A percentile compares a stretch with the other conserved stretches of the same genome.
Evolutionary conservation across 768 basidiomycete species (phyloP).

Genomic region (Mrakia gelida): DNA sequence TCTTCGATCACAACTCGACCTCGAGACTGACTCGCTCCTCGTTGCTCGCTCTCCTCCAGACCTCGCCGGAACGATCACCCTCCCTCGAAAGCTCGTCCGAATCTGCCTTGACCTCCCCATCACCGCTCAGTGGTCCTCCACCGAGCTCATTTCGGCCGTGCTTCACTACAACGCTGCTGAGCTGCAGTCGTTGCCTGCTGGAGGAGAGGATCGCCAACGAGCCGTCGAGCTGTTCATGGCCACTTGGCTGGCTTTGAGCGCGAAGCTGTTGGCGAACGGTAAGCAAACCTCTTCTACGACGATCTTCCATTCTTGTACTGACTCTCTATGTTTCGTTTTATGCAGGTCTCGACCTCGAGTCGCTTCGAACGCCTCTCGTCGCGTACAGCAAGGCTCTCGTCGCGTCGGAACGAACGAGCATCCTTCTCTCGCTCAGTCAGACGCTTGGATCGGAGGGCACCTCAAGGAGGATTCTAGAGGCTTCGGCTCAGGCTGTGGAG

Average conservation of each 20-base stretch:
- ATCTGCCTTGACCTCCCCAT: constrained; percentile 5
- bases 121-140: neutral
- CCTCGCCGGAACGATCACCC: constrained; percentile 10
- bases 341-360: neutral
- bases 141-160: constrained; percentile 11
- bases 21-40: neutral
- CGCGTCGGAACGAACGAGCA: constrained; percentile 5
- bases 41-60: neutral
- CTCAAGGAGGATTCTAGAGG: neutral
- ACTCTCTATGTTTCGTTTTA: neutral
- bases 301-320: neutral
- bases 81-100: constrained; percentile 1
- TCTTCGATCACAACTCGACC: neutral
- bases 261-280: constrained; percentile 5
- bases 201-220: neutral
- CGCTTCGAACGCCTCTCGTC: constrained; percentile 6
- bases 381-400: constrained; percentile 22
- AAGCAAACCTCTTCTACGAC: neutral
- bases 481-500: constrained; percentile 4
- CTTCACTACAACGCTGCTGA: constrained; percentile 8
- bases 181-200: neutral
- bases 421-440: constrained; percentile 11
- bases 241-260: constrained; percentile 11
- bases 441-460: neutral
- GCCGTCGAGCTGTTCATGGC: constrained; percentile 20